A percentile compares a stretch with the other conserved stretches of the same genome.
Evolutionary conservation across 2,329 filamentous ascomycete genomes (phyloP).

Genomic region (Fusarium caatingaense): DNA sequence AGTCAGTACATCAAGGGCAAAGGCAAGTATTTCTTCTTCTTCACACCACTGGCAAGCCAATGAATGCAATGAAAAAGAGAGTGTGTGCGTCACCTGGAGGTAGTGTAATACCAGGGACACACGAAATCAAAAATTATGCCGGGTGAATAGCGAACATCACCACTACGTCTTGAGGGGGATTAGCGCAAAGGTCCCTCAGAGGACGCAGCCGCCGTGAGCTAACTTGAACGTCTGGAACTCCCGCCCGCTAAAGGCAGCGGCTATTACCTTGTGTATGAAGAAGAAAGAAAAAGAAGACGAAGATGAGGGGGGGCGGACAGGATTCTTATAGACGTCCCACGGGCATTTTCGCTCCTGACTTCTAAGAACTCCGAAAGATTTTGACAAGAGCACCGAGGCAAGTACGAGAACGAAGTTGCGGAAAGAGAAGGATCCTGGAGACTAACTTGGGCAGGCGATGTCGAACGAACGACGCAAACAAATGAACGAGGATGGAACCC

Average conservation of each 20-base stretch:
- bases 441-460: not conserved
- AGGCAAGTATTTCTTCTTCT: slow-evolving; percentile 1
- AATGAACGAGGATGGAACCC: not conserved
- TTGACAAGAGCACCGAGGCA: not conserved
- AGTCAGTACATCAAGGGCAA: not conserved
- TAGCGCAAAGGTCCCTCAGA: not conserved
- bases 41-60: slow-evolving; percentile 1
- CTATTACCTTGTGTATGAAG: not conserved
- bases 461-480: not conserved
- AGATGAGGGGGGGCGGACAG: not conserved
- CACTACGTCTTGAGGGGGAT: not conserved
- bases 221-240: too few relatives aligned
- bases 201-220: not conserved
- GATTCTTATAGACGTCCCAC: not conserved
- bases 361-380: not conserved
- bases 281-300: not conserved
- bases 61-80: slow-evolving; percentile 11
- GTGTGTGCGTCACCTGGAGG: not conserved
- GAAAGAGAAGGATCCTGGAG: not conserved
- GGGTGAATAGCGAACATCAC: not conserved
- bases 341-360: not conserved
- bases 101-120: slow-evolving; percentile 5
- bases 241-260: too few relatives aligned
- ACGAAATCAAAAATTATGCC: not conserved
- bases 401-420: not conserved